These are phyloP conservation scores for Fusarium penzigii DNA, from an alignment of 2,329 filamentous ascomycete species.

Conservation along the genomic window DNA sequence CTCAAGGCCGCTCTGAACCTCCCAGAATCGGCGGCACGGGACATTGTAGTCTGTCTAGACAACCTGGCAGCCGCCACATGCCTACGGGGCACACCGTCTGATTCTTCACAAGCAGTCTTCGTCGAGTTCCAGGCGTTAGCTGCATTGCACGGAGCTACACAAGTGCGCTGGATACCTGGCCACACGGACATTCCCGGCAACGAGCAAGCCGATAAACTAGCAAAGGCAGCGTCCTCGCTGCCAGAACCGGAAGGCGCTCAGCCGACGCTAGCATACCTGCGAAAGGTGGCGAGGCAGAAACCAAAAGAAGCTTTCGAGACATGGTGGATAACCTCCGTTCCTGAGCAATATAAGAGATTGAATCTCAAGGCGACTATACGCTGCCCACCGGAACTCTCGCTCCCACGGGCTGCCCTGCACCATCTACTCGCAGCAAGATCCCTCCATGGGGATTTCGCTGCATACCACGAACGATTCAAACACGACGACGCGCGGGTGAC, in stretches of 20 bases:
- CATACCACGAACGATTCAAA: background rate
- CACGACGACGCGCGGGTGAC: slow-evolving; percentile 2
- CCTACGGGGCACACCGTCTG: background rate
- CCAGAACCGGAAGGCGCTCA: background rate
- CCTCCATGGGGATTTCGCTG: slow-evolving; percentile 1
- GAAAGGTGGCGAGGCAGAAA: background rate
- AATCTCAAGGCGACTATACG: background rate
- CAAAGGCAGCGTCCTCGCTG: background rate
- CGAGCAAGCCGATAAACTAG: background rate
- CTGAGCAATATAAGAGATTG: background rate
- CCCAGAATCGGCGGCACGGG: background rate
- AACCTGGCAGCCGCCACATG: background rate
- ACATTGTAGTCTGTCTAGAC: slow-evolving; percentile 1
- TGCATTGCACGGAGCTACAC: background rate
- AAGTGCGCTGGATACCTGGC: background rate
- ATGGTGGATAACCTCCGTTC: background rate
- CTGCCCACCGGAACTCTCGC: slow-evolving; percentile 1
- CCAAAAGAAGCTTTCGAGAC: background rate
- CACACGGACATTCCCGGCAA: background rate
- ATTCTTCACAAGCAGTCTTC: background rate
- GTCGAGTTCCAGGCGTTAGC: background rate
- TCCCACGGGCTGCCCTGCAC: background rate
- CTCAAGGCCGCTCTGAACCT: background rate
- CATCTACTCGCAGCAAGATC: slow-evolving; percentile 3
- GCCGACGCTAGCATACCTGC: slow-evolving; percentile 3